phyloP scores from a whole-genome alignment of 1,284 basidiomycete genomes.

The Ustilago tritici region DNA sequence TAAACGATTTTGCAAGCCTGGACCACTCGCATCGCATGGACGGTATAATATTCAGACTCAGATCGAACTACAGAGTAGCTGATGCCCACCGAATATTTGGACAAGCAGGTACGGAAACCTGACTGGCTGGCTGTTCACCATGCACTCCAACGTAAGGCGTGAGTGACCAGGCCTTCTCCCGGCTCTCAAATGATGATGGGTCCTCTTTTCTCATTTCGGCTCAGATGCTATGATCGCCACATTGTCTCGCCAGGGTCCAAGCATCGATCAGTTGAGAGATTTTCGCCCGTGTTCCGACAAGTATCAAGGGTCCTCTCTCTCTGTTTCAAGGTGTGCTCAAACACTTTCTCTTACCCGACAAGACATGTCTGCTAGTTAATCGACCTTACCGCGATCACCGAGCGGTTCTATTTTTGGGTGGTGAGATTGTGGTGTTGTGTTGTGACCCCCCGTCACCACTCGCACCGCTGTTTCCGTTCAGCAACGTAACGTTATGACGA shows the following conservation, averaged over 20 bases:
- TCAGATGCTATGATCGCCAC: neutral
- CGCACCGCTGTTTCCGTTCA: no score
- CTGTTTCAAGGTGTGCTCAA: neutral
- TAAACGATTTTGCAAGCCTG: neutral
- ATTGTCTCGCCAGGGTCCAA: slow-evolving; percentile 5
- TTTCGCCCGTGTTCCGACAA: neutral
- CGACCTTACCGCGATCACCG: neutral
- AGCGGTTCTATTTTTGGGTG: neutral
- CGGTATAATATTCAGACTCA: neutral
- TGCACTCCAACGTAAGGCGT: neutral
- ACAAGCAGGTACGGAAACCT: neutral
- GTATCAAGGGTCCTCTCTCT: slow-evolving; percentile 2
- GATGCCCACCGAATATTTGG: neutral
- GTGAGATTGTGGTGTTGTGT: no score
- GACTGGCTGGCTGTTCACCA: neutral
- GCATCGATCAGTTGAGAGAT: neutral
- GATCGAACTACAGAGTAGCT: neutral
- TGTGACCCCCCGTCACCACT: no score
- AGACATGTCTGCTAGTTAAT: neutral
- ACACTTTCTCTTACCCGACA: neutral
- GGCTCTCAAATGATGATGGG: neutral
- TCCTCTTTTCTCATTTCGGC: neutral
- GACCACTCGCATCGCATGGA: slow-evolving; percentile 2
- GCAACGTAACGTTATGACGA: no score
- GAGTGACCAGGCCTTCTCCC: neutral